Base-by-base conservation (phyloP, 176 grass and related monocot species). In the Aegilops longissima region DNA sequence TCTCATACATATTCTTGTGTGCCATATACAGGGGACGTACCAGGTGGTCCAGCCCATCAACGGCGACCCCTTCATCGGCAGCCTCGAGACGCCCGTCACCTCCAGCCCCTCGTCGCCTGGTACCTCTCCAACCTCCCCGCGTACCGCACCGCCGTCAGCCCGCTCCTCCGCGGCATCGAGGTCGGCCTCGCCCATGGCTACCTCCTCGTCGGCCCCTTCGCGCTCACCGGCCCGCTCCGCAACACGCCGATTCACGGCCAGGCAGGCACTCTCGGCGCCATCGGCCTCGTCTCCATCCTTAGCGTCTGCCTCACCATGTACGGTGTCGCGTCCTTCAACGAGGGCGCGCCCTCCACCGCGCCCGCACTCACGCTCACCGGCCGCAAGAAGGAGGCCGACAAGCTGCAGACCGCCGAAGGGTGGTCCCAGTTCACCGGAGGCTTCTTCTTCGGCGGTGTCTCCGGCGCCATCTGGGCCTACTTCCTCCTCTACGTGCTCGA, bases 41-140 rank as follows among this genome's bases (percentile, higher is more conserved):
- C 97, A 98, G 88, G 97, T 98, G 66, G 80, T 98, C 63, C 97
- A 98, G 80, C 97, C 97, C 0, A 96, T 98, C 88, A 98, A 98
- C 44, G 97, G 97, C 36, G 97, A 98, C 88, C 97, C 97, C 0
- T 94, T 98, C 94, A 91, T 98, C 52, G 97, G 97, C 6, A 93
- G 97, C 76, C 77, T 98, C 14, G 97, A 98, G 89, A 96, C 97
- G 3, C 97, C 97, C 0, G 4, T 98, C 18, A 98, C 97, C 9
- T 98, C 97, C 21, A 98, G 97, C 87, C 97, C 0, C 82, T 98
- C 6, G 0, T 98, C 4, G 97, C 97, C 0, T 98, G 97, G 97
- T 98, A 96, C 92, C 88, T 98, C 42, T 98, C 97, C 61, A 98
- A 98, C 89, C 97, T 98, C 35, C 97, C 97, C 0, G 97, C 97